These are phyloP conservation scores for Polygonum maritimum DNA, from an alignment of 148 eudicot genomes.

Conservation along the genomic window DNA sequence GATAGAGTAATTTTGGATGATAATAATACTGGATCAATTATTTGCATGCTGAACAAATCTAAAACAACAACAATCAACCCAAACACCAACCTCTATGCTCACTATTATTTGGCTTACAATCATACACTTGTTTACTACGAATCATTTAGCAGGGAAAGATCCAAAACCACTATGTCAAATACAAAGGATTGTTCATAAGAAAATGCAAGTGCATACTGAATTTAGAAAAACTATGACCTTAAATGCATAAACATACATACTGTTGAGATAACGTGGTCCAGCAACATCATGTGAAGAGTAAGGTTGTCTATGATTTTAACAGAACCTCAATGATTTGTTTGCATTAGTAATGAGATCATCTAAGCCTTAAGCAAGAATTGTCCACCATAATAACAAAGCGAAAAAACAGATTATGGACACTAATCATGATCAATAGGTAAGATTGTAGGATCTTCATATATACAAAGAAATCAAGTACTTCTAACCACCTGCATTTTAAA, in stretches of 20 bases:
- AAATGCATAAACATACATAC: neutral
- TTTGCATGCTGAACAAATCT: neutral
- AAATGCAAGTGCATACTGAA: neutral
- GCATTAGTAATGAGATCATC: neutral
- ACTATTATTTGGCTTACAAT: too few relatives aligned
- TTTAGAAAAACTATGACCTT: neutral
- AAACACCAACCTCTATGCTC: neutral
- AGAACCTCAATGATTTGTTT: constrained; percentile 4
- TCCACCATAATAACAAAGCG: neutral
- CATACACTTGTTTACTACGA: too few relatives aligned
- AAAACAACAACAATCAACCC: neutral
- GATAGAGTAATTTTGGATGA: neutral
- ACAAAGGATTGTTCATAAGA: neutral
- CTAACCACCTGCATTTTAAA: neutral
- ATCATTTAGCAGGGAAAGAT: neutral
- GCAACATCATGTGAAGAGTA: neutral
- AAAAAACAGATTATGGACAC: neutral
- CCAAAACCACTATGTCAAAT: neutral
- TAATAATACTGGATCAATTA: neutral
- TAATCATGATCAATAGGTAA: neutral
- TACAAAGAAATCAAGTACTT: neutral
- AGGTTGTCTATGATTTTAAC: neutral
- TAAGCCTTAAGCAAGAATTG: neutral
- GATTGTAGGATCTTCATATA: neutral
- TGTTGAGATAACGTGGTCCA: constrained; percentile 3